Evolutionary conservation across 2,329 filamentous ascomycete genomes (phyloP).

Genomic region (Arthrobotrys musiformis): DNA sequence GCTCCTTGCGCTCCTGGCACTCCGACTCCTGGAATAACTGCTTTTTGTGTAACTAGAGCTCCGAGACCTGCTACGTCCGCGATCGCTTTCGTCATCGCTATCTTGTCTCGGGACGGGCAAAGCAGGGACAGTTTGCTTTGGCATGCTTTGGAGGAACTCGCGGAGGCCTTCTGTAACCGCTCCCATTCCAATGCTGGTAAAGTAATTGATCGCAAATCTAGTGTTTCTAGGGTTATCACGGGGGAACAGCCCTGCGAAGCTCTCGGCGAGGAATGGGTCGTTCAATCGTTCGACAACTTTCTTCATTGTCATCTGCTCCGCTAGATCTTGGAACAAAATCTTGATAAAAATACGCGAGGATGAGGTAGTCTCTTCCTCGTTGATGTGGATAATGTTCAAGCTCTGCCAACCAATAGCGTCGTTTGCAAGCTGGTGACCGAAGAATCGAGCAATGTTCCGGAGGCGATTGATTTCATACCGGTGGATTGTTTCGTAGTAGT

Average conservation of each 20-base stretch:
- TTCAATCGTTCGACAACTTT: conserved; percentile 79
- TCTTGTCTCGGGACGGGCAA: conserved; percentile 55
- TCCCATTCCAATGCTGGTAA: conserved; percentile 97
- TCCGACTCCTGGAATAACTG: conserved; percentile 40
- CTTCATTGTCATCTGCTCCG: conserved; percentile 84
- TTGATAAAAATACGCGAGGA: conserved; percentile 98
- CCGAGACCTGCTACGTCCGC: conserved; percentile 40
- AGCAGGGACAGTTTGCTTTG: conserved; percentile 73
- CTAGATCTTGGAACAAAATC: conserved; percentile 92
- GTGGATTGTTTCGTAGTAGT: conserved; percentile 97
- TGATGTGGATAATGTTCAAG: conserved; percentile 83
- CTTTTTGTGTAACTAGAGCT: conserved; percentile 47
- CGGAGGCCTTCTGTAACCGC: conserved; percentile 94
- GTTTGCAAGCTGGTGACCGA: conserved; percentile 86
- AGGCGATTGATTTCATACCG: conserved; percentile 95
- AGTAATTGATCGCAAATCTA: conserved; percentile 98
- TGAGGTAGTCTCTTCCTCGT: conserved; percentile 95
- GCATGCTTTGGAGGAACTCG: conserved; percentile 86
- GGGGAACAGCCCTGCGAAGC: conserved; percentile 86
- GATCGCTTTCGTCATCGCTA: conserved; percentile 42
- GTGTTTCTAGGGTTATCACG: conserved; percentile 88
- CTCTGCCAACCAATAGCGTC: conserved; percentile 95
- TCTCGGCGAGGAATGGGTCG: conserved; percentile 80
- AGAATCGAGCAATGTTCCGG: conserved; percentile 93
- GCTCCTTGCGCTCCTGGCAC: conserved; percentile 45